Evolutionary conservation across 2,329 filamentous ascomycete species (phyloP).

Genomic region (Metarhizium robertsii): DNA sequence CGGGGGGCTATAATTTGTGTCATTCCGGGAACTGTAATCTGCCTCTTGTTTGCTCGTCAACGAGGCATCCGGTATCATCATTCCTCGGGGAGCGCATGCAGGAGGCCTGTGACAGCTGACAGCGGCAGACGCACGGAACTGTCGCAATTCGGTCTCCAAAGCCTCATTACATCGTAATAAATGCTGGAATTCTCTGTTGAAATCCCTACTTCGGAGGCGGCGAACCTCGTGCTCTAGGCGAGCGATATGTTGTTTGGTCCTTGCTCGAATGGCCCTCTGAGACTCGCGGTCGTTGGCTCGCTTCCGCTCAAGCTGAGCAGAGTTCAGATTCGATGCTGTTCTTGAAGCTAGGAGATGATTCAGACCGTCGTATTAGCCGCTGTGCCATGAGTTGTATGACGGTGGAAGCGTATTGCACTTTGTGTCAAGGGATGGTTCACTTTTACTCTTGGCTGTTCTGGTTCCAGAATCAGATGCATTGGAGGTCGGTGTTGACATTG

Average conservation of each 20-base stretch:
- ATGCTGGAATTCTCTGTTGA: background rate
- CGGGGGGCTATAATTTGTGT: too few species aligned
- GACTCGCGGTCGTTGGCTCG: conserved; percentile 4
- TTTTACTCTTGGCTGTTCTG: background rate
- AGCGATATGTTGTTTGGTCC: conserved; percentile 1
- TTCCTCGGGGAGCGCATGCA: background rate
- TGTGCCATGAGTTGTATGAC: background rate
- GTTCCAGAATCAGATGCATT: background rate
- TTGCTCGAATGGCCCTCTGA: conserved; percentile 2
- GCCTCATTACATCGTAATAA: background rate
- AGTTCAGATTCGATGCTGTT: background rate
- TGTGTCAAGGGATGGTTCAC: background rate
- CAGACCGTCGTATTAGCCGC: background rate
- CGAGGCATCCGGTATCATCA: background rate
- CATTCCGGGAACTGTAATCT: too few species aligned
- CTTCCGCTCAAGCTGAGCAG: conserved; percentile 3
- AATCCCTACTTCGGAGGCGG: background rate
- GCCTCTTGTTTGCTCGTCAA: too few species aligned
- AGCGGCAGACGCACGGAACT: background rate
- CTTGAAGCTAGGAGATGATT: background rate
- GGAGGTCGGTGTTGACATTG: background rate
- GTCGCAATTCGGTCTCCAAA: background rate
- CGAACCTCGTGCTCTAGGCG: conserved; percentile 1
- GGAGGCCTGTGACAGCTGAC: background rate
- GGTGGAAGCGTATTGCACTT: too few species aligned